Base-by-base conservation (phyloP, 2,329 filamentous ascomycete species). In the Cladorrhinum sp. region DNA sequence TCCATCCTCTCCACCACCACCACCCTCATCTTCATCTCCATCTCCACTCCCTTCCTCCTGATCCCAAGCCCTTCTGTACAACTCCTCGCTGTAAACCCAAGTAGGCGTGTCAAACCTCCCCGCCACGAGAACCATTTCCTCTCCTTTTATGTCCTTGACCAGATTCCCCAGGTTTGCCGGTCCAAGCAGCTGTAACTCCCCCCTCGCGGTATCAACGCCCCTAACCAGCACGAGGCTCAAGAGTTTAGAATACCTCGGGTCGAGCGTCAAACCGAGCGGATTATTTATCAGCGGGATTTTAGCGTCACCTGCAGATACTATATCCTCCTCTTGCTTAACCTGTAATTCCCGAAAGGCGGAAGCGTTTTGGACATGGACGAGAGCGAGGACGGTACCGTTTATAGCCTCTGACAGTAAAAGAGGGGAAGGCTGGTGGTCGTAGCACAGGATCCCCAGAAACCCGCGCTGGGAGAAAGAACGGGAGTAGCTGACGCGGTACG, bases 211-310 rank as follows among this genome's bases (percentile, higher is more conserved):
- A 68, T 93, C 87, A 61, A 93, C 85, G 3, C 86, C 88, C 1
- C 89, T 83, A n/a, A 95, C 73, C 8, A 94, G 77, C 0, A 83
- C 88, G 1, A 90, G 76, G 1, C 88, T 89, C 3, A 91, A 72
- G 14, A 83, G 79, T 21, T 77, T 77, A 0, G 85, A 88, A 67
- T 82, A 77, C 26, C 71, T 73, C 0, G 90, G 88, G 65, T 89
- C 79, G 0, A 91, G 79, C 0, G 80, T 78, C 2, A 78, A 76
- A n/a, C 81, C 79, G 23, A 78, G 74, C 1, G 78, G 70, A 20
- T 85, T 83, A 16, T 80, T 74, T 60, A 92, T 81, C 62, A 86
- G 86, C 0, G 89, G 89, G 1, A 92, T 58, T 39, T 64, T 55
- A 5, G 62, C 55, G 26, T 49, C 30, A 12, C 24, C 57, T 23